Conservation (phyloP, 139 green algal genomes). For the Chlorella sp. region DNA sequence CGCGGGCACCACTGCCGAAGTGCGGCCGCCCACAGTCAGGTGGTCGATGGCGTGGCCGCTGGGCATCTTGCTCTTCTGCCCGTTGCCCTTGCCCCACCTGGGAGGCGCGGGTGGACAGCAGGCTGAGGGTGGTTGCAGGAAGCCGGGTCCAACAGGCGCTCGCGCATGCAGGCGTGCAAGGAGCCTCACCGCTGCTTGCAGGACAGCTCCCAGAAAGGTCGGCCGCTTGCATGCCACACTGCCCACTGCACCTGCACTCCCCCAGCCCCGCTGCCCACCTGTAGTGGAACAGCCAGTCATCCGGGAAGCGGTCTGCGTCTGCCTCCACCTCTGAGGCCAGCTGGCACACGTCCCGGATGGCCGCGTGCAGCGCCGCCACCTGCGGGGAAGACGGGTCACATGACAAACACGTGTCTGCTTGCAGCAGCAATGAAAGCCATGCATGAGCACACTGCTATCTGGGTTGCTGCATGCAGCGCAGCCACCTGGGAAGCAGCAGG, state of each 20-base stretch:
- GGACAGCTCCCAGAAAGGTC: too few relatives aligned
- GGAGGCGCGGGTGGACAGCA: neutral
- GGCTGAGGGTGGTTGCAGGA: neutral
- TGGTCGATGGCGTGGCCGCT: slow-evolving; percentile 64
- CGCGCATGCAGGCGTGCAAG: too few relatives aligned
- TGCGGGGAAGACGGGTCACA: too few relatives aligned
- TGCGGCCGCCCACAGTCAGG: slow-evolving; percentile 72
- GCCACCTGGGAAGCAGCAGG: too few relatives aligned
- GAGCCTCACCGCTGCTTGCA: too few relatives aligned
- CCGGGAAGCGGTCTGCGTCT: slow-evolving; percentile 65
- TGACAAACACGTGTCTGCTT: too few relatives aligned
- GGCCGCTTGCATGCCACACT: too few relatives aligned
- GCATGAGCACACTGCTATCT: too few relatives aligned
- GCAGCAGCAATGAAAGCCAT: too few relatives aligned
- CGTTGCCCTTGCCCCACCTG: slow-evolving; percentile 65
- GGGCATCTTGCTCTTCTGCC: slow-evolving; percentile 50
- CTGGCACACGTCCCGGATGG: slow-evolving; percentile 54
- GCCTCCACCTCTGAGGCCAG: slow-evolving; percentile 66
- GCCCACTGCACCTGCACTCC: neutral
- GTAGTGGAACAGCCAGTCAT: slow-evolving; percentile 88
- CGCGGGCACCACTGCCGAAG: slow-evolving; percentile 72
- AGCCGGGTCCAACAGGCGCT: too few relatives aligned
- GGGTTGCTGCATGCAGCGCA: too few relatives aligned
- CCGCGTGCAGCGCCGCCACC: slow-evolving; percentile 18
- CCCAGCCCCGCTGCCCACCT: slow-evolving; percentile 43